These are phyloP conservation scores for Umbelopsis sp. DNA, from an alignment of 192 early-diverging fungal species.

Conservation along the genomic window DNA sequence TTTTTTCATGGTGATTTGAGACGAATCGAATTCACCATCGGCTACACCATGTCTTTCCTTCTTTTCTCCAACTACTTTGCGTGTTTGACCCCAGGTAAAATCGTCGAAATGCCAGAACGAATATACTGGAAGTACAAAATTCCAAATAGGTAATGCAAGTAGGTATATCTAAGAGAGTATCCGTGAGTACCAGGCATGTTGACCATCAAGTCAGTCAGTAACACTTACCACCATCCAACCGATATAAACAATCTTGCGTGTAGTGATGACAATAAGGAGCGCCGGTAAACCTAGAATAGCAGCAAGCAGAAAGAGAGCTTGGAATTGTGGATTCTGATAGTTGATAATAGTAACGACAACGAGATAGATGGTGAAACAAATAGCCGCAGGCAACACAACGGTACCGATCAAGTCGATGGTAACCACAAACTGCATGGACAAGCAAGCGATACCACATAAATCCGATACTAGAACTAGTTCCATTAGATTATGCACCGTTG, in stretches of 20 bases:
- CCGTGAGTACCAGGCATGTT: background rate
- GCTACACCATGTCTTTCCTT: conserved; percentile 68
- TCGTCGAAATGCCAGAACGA: conserved; percentile 96
- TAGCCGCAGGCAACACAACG: conserved; percentile 64
- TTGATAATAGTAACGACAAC: conserved; percentile 43
- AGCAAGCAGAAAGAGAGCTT: conserved; percentile 69
- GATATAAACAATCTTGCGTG: conserved; percentile 76
- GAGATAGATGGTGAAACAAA: conserved; percentile 45
- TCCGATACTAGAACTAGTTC: conserved; percentile 80
- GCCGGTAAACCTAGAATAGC: conserved; percentile 84
- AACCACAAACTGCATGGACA: conserved; percentile 83
- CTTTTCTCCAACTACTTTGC: conserved; percentile 72
- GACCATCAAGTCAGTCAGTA: background rate
- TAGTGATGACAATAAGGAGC: conserved; percentile 83
- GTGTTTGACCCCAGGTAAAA: conserved; percentile 84
- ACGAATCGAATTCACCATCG: conserved; percentile 77
- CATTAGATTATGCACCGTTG: conserved; percentile 82
- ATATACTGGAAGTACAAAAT: conserved; percentile 88
- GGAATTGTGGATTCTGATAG: conserved; percentile 7
- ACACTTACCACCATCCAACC: conserved; percentile 73
- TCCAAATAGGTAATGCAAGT: conserved; percentile 88
- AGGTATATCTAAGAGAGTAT: conserved; percentile 37
- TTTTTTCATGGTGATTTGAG: conserved; percentile 54
- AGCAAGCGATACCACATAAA: conserved; percentile 82
- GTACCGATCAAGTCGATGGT: conserved; percentile 71